Evolutionary conservation across 2,329 filamentous ascomycete genomes (phyloP), one percentile per base, ranked within the genome.

Genomic region (Clathrospora elynae): DNA sequence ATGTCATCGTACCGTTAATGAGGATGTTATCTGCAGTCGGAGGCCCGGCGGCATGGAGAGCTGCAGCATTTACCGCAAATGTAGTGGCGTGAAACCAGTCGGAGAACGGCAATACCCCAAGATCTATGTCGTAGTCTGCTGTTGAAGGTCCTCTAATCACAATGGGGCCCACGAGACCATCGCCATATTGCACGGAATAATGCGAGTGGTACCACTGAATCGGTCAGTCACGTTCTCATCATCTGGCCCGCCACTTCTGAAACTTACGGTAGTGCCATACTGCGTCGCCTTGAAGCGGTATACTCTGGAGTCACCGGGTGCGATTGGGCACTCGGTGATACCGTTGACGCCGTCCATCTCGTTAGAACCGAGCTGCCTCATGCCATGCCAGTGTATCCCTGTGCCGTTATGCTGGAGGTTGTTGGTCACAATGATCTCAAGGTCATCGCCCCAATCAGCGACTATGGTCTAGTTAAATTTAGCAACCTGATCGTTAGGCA

Each of bases 241-340:
- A 25, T 7, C 22, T 24, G 9, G 22, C 7, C 8, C 7, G 12
- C 9, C 12, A 30, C n/a, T 16, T 9, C 5, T 12, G 7, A 33
- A 26, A 46, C 56, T 46, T 44, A 61, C 57, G 10, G 66, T 63
- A n/a, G 64, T 56, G 24, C 67, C 67, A 24, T 66, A 68, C 35
- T 70, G 66, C 2, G 64, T 69, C 3, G 65, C 64, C 29, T 64
- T 61, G 54, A 67, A 70, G 6, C 47, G 61, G 40, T 68, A 70
- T 3, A 59, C 50, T 22, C 54, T 65, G 6, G 53, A 61, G n/a
- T 52, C 50, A 2, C 80, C 80, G 0, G 85, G 84, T 4, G 83
- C 73, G 45, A 88, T 82, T 2, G 86, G 85, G 51, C 86, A 90
- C 64, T 89, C 84, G 8, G 78, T 80, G 16, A 81, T 61, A 18